Evolutionary conservation across 2,329 filamentous ascomycete species (phyloP).

Genomic region (Neonectria faginata): DNA sequence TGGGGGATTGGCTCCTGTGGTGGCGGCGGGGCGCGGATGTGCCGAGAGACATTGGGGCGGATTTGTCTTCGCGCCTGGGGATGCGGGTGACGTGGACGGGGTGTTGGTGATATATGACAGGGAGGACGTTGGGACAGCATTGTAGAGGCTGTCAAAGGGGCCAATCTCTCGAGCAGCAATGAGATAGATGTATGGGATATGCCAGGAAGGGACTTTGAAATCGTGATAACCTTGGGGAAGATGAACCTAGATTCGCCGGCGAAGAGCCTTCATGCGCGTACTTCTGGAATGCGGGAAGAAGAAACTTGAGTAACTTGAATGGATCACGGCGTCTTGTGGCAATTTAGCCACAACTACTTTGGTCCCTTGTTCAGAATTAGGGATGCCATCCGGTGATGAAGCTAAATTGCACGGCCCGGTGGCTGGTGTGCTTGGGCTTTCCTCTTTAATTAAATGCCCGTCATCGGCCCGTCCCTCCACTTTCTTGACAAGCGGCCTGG

Average conservation of each 20-base stretch:
- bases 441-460: background rate
- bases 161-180: background rate
- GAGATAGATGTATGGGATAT: background rate
- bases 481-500: background rate
- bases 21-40: background rate
- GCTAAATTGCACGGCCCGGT: background rate
- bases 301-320: background rate
- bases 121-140: background rate
- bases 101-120: background rate
- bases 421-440: background rate
- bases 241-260: background rate
- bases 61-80: background rate
- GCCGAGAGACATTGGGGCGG: background rate
- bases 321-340: background rate
- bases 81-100: background rate
- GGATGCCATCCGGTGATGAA: background rate
- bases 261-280: background rate
- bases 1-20: background rate
- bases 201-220: background rate
- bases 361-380: background rate
- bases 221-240: background rate
- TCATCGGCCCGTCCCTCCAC: too few species aligned
- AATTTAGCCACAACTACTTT: background rate
- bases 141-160: background rate
- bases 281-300: conserved; percentile 15